Base-by-base conservation (phyloP, 768 basidiomycete species). In the Boletus coccyginus region DNA sequence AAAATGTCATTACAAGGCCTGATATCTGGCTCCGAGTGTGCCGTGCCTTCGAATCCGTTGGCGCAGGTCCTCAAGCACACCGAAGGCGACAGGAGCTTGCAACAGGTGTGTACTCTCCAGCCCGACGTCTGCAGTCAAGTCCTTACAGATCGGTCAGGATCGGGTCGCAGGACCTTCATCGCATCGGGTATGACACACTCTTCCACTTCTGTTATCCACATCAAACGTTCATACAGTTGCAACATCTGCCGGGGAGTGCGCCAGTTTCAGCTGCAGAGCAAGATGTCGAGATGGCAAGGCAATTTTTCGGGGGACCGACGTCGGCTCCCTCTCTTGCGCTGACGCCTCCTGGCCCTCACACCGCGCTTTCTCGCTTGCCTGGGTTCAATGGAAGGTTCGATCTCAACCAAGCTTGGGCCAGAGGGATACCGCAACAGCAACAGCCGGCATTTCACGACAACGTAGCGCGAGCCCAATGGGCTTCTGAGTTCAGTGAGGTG, bases 11-110 rank as follows among this genome's bases (percentile, higher is more conserved):
- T 92, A 52, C 87, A 89, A 75, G 80, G 86, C 54, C 77, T 94
- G 40, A 82, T 94, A 58, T 93, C 92, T 56, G 94, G 93, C 55
- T 82, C 93, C 43, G 96, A 98, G 74, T 97, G 94, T 72, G 89
- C 88, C 13, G 81, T 86, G 19, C 77, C 86, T 2, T 79, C 87
- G 47, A 98, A 97, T 68, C 94, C 95, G 3, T 77, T 98, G 27
- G 85, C 90, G 3, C 88, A 92, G 63, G 87, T 98, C 27, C 78
- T 94, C 50, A 96, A 97, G 70, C 90, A 96, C 66, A 84, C 92
- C 10, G 92, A 94, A 55, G 86, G 84, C 2, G 94, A 97, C 74
- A 84, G 88, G 53, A 94, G 91, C 70, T 70, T 96, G 31, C 93
- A 95, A 66, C 86, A 91, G 76, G 93, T 91, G 62, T 56, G 80